Evolutionary conservation across 768 basidiomycete species (phyloP).

Genomic region (Chalciporus chontae): DNA sequence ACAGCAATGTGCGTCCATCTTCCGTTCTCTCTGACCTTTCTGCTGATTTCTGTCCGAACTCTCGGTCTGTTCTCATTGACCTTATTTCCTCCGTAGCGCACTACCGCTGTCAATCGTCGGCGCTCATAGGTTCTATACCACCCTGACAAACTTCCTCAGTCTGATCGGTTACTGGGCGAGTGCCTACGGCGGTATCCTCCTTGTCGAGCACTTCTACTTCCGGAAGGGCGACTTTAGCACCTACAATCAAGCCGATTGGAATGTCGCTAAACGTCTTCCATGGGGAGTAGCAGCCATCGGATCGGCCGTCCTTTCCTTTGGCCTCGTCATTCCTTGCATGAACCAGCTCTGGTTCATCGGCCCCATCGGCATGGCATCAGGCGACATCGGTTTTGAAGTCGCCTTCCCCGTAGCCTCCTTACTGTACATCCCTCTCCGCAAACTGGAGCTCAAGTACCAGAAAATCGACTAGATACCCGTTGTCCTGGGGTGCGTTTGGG

Average conservation of each 20-base stretch:
- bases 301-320: conserved; percentile 49
- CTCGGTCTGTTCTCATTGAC: neutral
- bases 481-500: neutral
- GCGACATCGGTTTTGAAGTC: conserved; percentile 70
- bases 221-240: conserved; percentile 43
- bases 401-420: conserved; percentile 47
- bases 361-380: conserved; percentile 58
- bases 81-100: conserved; percentile 36
- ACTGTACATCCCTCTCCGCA: conserved; percentile 55
- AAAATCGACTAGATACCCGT: conserved; percentile 16
- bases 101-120: conserved; percentile 72
- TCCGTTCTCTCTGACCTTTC: neutral
- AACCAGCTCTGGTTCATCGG: conserved; percentile 69
- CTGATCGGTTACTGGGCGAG: conserved; percentile 65
- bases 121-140: conserved; percentile 57
- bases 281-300: conserved; percentile 58
- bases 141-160: conserved; percentile 65
- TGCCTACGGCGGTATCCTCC: conserved; percentile 55
- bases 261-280: conserved; percentile 51
- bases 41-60: conserved; percentile 6
- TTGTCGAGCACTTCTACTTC: conserved; percentile 67
- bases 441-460: conserved; percentile 40
- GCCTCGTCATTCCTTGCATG: conserved; percentile 63
- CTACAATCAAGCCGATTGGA: conserved; percentile 52
- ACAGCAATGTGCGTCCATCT: conserved; percentile 56